phyloP scores from a whole-genome alignment of 345 rosid genomes.

The Viola odorata region DNA sequence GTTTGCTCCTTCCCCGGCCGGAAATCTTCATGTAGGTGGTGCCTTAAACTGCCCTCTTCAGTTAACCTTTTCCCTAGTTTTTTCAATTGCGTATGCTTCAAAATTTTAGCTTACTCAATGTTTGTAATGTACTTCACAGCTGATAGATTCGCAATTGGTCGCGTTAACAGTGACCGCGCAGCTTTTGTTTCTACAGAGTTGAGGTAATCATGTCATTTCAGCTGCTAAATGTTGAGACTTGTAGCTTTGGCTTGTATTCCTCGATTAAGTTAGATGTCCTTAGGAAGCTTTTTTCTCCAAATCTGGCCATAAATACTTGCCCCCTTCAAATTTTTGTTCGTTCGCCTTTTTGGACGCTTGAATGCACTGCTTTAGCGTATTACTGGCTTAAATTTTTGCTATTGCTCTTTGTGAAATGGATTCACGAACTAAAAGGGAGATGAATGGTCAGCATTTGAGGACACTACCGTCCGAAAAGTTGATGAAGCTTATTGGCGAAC shows the following conservation, averaged over 20 bases:
- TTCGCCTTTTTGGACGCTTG: not conserved
- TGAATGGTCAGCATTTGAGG: slow-evolving; percentile 89
- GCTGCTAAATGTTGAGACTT: slow-evolving; percentile 6
- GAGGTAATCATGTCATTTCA: slow-evolving; percentile 42
- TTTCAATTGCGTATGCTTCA: not conserved
- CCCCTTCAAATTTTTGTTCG: no score
- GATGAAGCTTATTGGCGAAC: slow-evolving; percentile 66
- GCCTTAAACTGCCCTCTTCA: no score
- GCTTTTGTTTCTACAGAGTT: slow-evolving; percentile 74
- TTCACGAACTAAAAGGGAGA: slow-evolving; percentile 52
- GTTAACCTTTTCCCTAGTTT: no score
- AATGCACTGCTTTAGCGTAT: not conserved
- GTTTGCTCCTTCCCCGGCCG: no score
- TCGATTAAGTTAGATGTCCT: not conserved
- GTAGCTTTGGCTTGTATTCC: slow-evolving; percentile 2
- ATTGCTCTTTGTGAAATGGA: not conserved
- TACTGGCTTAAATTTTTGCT: not conserved
- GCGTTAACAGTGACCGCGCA: slow-evolving; percentile 86
- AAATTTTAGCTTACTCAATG: slow-evolving; percentile 16
- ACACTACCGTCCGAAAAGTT: slow-evolving; percentile 58
- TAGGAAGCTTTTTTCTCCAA: no score
- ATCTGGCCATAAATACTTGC: no score
- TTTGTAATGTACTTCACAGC: slow-evolving; percentile 41
- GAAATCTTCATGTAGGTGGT: no score
- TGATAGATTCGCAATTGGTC: slow-evolving; percentile 71